Conservation (phyloP, 1,284 basidiomycete genomes). For the Malassezia obtusa region DNA sequence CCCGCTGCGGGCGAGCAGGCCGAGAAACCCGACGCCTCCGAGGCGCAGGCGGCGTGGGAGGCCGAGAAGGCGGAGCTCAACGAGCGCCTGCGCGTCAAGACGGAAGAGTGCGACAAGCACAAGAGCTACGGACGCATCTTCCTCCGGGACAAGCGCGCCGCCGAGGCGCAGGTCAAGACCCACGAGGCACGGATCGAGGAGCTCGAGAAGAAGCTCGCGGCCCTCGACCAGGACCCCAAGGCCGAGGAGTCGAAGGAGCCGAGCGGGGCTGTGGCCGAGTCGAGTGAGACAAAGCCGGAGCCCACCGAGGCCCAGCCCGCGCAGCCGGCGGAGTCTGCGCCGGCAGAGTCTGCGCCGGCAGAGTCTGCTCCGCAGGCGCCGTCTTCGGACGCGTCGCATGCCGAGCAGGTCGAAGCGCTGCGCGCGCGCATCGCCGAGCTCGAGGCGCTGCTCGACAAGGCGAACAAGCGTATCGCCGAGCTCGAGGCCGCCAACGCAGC, state of each 20-base stretch:
- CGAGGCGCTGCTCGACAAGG: constrained; percentile 10
- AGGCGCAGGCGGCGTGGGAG: neutral
- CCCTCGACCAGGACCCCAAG: neutral
- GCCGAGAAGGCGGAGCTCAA: constrained; percentile 7
- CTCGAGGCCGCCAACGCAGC: constrained; percentile 28
- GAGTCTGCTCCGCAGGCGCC: neutral
- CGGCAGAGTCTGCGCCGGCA: too few relatives aligned
- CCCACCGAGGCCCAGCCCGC: neutral
- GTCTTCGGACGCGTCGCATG: neutral
- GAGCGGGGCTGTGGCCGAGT: neutral
- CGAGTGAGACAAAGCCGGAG: neutral
- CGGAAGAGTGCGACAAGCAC: constrained; percentile 19
- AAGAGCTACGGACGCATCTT: constrained; percentile 16
- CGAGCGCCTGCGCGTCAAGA: constrained; percentile 13
- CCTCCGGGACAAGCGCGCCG: constrained; percentile 20
- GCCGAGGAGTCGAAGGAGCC: constrained; percentile 8
- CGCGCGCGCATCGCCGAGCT: constrained; percentile 11
- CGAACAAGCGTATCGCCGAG: constrained; percentile 31
- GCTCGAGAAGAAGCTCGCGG: constrained; percentile 30
- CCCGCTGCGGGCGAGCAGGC: constrained; percentile 24
- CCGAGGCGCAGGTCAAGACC: constrained; percentile 26
- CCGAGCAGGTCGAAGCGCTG: neutral
- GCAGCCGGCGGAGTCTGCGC: neutral
- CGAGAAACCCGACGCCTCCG: constrained; percentile 5
- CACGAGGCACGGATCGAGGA: constrained; percentile 27